A percentile compares a stretch with the other conserved stretches of the same genome.
phyloP scores from a whole-genome alignment of 179 eudicot genomes.

The Beta lomatogona region DNA sequence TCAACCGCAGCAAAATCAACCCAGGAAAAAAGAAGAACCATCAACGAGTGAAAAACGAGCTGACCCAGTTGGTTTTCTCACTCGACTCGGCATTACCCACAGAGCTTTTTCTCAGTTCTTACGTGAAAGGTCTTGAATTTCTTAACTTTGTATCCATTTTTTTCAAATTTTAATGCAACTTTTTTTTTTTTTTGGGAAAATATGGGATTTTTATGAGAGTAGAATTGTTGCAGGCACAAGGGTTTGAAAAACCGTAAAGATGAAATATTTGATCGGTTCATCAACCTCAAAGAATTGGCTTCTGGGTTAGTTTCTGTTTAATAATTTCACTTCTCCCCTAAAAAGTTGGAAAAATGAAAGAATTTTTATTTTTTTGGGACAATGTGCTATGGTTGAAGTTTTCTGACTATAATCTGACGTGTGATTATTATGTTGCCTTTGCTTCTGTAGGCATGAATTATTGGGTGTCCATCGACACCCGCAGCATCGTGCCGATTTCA shows the following conservation, averaged over 20 bases:
- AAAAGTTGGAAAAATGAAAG: not conserved
- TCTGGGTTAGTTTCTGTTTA: constrained; percentile 64
- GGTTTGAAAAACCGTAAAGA: constrained; percentile 77
- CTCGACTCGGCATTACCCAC: constrained; percentile 58
- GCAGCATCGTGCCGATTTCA: constrained; percentile 89
- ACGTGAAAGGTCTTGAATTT: constrained; percentile 61
- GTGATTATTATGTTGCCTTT: constrained; percentile 8
- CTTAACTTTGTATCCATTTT: not conserved
- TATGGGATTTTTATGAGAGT: not conserved
- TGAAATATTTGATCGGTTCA: constrained; percentile 57
- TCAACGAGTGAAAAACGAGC: constrained; percentile 49
- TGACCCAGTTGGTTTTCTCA: constrained; percentile 89
- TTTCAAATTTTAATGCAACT: not conserved
- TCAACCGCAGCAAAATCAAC: constrained; percentile 30
- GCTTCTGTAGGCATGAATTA: constrained; percentile 58
- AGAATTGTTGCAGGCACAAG: constrained; percentile 63
- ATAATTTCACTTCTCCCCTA: not conserved
- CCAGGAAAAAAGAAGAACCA: constrained; percentile 24
- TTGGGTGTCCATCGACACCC: constrained; percentile 80
- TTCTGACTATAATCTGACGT: not conserved
- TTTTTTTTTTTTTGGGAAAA: not conserved
- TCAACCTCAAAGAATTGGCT: constrained; percentile 69
- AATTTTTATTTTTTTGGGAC: constrained; percentile 8
- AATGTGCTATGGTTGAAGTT: constrained; percentile 6
- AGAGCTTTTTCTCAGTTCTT: constrained; percentile 80